Conservation (phyloP, 2,329 filamentous ascomycete species). For the Phialophora tarda region DNA sequence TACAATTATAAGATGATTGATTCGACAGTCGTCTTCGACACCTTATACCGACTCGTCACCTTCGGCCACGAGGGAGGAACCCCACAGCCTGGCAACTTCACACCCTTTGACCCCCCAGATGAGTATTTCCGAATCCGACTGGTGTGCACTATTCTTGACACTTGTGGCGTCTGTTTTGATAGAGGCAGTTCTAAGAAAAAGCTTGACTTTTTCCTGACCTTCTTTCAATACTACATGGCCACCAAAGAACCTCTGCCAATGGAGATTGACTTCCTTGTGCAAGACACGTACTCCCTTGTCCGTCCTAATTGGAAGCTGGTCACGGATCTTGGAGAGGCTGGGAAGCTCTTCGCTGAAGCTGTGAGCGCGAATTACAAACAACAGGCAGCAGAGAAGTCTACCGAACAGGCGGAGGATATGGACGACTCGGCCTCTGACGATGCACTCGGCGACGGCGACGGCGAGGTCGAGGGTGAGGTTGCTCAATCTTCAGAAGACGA, state of each 20-base stretch:
- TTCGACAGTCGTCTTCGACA: slow-evolving; percentile 92
- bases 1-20: slow-evolving; percentile 99
- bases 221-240: slow-evolving; percentile 92
- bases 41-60: slow-evolving; percentile 89
- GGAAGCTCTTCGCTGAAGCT: slow-evolving; percentile 82
- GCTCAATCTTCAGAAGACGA: slow-evolving; percentile 56
- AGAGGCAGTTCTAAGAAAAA: slow-evolving; percentile 94
- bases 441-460: slow-evolving; percentile 67
- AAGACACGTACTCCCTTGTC: slow-evolving; percentile 84
- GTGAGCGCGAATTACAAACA: slow-evolving; percentile 87
- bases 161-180: slow-evolving; percentile 94
- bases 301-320: slow-evolving; percentile 93
- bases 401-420: slow-evolving; percentile 74
- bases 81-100: slow-evolving; percentile 77
- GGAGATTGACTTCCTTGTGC: slow-evolving; percentile 96
- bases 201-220: slow-evolving; percentile 94
- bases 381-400: slow-evolving; percentile 70
- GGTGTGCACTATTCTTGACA: slow-evolving; percentile 87
- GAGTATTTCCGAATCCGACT: slow-evolving; percentile 96
- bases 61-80: slow-evolving; percentile 86
- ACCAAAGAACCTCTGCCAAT: slow-evolving; percentile 89
- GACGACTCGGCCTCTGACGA: slow-evolving; percentile 78
- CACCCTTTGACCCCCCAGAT: slow-evolving; percentile 82
- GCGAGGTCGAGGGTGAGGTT: slow-evolving; percentile 61
- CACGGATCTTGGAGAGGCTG: slow-evolving; percentile 79